These are phyloP conservation scores for Cryptococcus sp. DNA, from an alignment of 1,284 basidiomycete genomes.

Conservation along the genomic window DNA sequence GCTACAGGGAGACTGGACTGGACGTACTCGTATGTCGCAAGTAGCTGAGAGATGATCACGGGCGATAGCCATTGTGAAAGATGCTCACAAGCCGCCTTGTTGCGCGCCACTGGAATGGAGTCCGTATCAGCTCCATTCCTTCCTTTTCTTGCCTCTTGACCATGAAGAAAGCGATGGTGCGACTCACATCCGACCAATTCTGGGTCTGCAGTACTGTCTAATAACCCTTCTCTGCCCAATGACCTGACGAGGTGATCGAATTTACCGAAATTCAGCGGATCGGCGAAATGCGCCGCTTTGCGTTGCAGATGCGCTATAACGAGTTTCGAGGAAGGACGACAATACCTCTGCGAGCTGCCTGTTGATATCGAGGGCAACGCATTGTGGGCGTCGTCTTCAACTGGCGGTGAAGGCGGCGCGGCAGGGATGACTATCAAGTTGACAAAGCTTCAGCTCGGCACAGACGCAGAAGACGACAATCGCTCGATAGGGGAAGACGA, in stretches of 20 bases:
- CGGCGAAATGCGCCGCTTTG: constrained; percentile 40
- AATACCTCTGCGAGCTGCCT: constrained; percentile 27
- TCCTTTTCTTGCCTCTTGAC: background rate
- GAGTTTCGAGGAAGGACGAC: constrained; percentile 32
- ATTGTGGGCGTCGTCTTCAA: constrained; percentile 7
- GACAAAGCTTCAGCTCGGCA: background rate
- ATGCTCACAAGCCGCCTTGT: constrained; percentile 30
- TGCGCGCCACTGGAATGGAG: constrained; percentile 23
- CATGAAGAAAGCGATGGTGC: background rate
- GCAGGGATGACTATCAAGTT: constrained; percentile 23
- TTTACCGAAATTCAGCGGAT: constrained; percentile 29
- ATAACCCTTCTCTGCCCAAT: constrained; percentile 40
- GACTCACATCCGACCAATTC: constrained; percentile 34
- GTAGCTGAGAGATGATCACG: constrained; percentile 10
- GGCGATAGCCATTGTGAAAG: constrained; percentile 32
- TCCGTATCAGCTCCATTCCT: background rate
- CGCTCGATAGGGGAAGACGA: background rate
- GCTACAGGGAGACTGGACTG: background rate
- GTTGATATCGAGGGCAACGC: background rate
- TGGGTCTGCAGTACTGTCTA: constrained; percentile 16
- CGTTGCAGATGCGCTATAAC: constrained; percentile 29
- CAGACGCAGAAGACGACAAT: background rate
- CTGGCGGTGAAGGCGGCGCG: constrained; percentile 33
- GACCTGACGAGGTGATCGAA: constrained; percentile 47
- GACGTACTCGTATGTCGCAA: constrained; percentile 29